Percentiles rank a stretch among this genome's conserved stretches.
Evolutionary conservation across 1,284 basidiomycete genomes (phyloP).

Genomic region (Trametes hirsuta): DNA sequence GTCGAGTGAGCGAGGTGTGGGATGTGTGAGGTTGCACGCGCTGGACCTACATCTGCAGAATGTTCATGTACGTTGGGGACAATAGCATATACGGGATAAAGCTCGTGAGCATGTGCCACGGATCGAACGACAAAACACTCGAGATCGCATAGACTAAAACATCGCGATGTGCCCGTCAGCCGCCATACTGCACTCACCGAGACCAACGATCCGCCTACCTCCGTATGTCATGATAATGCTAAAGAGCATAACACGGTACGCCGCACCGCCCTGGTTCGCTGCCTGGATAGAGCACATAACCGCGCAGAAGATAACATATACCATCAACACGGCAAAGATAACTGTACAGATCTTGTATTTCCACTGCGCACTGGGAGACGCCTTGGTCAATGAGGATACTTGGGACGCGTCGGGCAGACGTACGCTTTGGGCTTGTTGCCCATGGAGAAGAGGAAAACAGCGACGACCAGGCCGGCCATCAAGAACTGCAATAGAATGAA

Average conservation of each 20-base stretch:
- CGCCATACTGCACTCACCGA: not conserved
- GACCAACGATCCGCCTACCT: constrained; percentile 44
- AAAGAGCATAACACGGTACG: constrained; percentile 81
- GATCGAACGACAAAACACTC: constrained; percentile 89
- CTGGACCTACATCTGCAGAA: constrained; percentile 75
- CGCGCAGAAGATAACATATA: constrained; percentile 81
- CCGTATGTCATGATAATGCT: constrained; percentile 89
- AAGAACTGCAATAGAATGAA: constrained; percentile 60
- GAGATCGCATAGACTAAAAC: constrained; percentile 69
- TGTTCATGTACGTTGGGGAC: constrained; percentile 87
- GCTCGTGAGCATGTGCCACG: constrained; percentile 92
- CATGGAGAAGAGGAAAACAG: constrained; percentile 95
- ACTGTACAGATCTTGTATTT: constrained; percentile 87
- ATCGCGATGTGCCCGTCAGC: not conserved
- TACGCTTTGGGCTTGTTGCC: constrained; percentile 93
- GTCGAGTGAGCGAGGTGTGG: constrained; percentile 6
- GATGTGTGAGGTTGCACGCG: not conserved
- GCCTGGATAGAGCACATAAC: constrained; percentile 77
- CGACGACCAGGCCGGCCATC: constrained; percentile 83
- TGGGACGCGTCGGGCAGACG: constrained; percentile 23
- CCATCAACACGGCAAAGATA: constrained; percentile 78
- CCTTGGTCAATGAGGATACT: not conserved
- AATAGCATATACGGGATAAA: constrained; percentile 90
- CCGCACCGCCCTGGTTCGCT: constrained; percentile 60
- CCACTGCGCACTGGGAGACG: constrained; percentile 62